Evolutionary conservation across 257 asterid species (phyloP), one percentile per base, ranked within the genome.

Genomic region (Lycium ferocissimum): DNA sequence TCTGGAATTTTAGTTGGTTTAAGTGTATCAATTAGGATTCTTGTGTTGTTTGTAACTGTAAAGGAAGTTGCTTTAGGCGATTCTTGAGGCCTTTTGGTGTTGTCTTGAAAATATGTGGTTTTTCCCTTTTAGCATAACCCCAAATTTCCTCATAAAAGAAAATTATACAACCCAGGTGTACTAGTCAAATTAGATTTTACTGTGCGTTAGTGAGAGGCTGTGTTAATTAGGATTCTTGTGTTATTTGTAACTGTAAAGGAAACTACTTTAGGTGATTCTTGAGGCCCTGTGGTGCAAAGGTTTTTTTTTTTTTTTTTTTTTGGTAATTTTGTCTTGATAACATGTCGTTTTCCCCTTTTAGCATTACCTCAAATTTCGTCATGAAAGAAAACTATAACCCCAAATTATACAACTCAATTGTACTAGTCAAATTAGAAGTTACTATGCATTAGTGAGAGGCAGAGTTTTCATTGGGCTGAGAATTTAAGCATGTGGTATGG

Each of bases 201-300:
- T 3, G 51, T 5, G 63, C 82, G 20, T 47, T 75, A 22, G 81
- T 47, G 81, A 75, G 43, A 49, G 82, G 82, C 61, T 14, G 33
- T 26, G 33, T 26, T 26, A 26, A 26, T 26, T 26, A 17, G 63
- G 62, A 79, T 20, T 47, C 51, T 82, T 40, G 6, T 82, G 59
- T 2, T 43, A 59, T 58, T 61, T 45, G 40, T 58, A 81, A 61
- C 9, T 72, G 86, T 65, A 76, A 43, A 37, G 40, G 51, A 66
- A 69, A 70, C 80, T 7, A 7, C 73, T 86, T 72, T 83, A 51
- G 13, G 82, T 76, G 82, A 49, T 26, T 51, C n/a, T 76, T 76
- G 47, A 76, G 47, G 12, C 18, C 81, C 45, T 51, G 18, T 51
- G 63, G 9, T n/a, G 79, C 59, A 43, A 62, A 62, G 67, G 38